These are phyloP conservation scores for Citrus hindsii DNA, from an alignment of 345 rosid genomes.

Conservation along the genomic window DNA sequence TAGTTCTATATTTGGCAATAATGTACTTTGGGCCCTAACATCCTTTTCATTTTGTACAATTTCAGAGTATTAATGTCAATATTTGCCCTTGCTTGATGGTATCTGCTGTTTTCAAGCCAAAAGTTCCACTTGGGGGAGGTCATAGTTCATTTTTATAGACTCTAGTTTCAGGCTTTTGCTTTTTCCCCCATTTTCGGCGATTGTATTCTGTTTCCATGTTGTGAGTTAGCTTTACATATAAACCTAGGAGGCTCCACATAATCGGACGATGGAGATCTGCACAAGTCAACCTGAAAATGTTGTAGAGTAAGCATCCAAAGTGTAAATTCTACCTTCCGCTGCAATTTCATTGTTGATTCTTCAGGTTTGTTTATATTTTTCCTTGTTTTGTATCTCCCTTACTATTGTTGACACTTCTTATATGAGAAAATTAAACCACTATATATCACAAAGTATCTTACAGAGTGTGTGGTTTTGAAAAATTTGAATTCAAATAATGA, in stretches of 20 bases:
- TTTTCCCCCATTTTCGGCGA: slow-evolving; percentile 4
- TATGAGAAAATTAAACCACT: neutral
- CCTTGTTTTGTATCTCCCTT: neutral
- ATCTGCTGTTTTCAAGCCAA: slow-evolving; percentile 62
- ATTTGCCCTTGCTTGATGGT: slow-evolving; percentile 55
- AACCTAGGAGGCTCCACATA: neutral
- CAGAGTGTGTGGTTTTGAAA: neutral
- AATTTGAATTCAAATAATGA: neutral
- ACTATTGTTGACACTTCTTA: neutral
- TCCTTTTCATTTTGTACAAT: slow-evolving; percentile 3
- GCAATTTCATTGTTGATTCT: neutral
- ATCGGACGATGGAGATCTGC: neutral
- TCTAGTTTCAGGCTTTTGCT: neutral
- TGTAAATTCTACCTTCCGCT: neutral
- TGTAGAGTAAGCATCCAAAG: neutral
- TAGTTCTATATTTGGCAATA: neutral
- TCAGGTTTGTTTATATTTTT: neutral
- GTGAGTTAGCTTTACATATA: neutral
- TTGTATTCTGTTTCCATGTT: slow-evolving; percentile 8
- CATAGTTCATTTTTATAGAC: slow-evolving; percentile 53
- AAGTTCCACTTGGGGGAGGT: slow-evolving; percentile 87
- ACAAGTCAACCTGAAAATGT: slow-evolving; percentile 2
- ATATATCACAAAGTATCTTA: neutral
- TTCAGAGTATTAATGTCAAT: slow-evolving; percentile 73
- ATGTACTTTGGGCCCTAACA: neutral